Evolutionary conservation across 2,329 filamentous ascomycete species (phyloP).

Genomic region (Exophiala alcalophila): DNA sequence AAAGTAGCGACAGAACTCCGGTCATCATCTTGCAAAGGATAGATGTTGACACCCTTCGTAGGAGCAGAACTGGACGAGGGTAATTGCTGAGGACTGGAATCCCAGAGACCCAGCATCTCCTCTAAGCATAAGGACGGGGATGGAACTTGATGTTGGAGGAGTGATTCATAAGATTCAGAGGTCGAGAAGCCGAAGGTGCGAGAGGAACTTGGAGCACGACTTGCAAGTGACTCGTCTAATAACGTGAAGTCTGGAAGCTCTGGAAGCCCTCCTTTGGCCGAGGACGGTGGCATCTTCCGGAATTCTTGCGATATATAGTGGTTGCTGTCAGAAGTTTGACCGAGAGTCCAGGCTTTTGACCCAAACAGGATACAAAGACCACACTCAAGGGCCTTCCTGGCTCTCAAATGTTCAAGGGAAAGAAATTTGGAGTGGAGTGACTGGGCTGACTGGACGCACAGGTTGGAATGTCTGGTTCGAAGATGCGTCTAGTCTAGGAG

Average conservation of each 20-base stretch:
- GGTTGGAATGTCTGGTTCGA: too few relatives aligned
- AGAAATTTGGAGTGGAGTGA: background rate
- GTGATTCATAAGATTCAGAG: conserved; percentile 5
- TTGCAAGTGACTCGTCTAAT: background rate
- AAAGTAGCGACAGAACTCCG: conserved; percentile 10
- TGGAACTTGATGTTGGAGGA: conserved; percentile 18
- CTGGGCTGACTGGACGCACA: too few relatives aligned
- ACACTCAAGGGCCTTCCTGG: background rate
- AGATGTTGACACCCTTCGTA: background rate
- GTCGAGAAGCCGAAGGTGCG: conserved; percentile 5
- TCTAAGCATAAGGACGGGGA: conserved; percentile 16
- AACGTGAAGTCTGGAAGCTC: conserved; percentile 2
- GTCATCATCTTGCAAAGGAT: background rate
- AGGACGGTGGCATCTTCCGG: conserved; percentile 8
- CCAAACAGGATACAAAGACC: background rate
- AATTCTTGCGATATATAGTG: conserved; percentile 11
- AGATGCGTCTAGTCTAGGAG: too few relatives aligned
- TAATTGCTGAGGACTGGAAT: background rate
- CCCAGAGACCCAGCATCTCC: conserved; percentile 20
- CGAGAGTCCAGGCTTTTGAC: conserved; percentile 1
- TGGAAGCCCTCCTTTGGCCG: conserved; percentile 1
- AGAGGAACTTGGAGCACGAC: background rate
- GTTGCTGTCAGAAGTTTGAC: conserved; percentile 9
- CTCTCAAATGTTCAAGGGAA: too few relatives aligned
- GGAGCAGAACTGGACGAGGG: background rate